Evolutionary conservation across 768 basidiomycete species (phyloP), one percentile per base, ranked within the genome.

Genomic region (Mrakia hoshinonis): DNA sequence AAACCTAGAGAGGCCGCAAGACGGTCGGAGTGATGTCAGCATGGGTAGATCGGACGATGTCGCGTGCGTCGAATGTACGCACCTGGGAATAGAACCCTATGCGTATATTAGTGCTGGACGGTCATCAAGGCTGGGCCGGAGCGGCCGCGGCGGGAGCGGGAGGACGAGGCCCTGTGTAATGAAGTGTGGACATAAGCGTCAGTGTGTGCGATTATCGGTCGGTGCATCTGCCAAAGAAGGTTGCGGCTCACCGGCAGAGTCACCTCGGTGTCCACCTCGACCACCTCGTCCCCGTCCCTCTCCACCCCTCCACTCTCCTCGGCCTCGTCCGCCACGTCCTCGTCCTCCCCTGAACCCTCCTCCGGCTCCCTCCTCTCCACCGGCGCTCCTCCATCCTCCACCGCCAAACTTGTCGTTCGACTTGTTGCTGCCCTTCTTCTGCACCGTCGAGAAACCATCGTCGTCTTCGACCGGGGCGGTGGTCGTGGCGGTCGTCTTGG

Each of bases 371-470:
- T 61, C 58, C 58, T 61, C 58, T 13, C 58, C 58, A 36, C 58
- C 58, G 36, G 58, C 58, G 11, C 34, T 61, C 58, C 58, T 61
- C 58, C 58, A 61, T 39, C 58, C 58, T 61, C 58, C 58, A n/a
- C 58, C 58, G 18, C 58, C 58, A n/a, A 61, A 61, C 58, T 61
- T 61, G 58, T 61, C 36, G 13, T 55, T 31, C 22, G 34, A 31
- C 13, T 29, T 36, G 31, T 61, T 61, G 10, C 31, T 34, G 12
- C 34, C 34, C 58, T 61, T 61, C 18, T 38, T 38, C 20, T 38
- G 34, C 18, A 61, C 58, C 34, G 31, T 61, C 58, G 31, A 31
- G 58, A 61, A 61, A 13, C 58, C 58, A 13, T 61, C 58, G 34
- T 61, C 58, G 31, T 61, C 58, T 31, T 61, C 58, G 13, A 34